Conservation (phyloP, 1,284 basidiomycete species). For the Cerrena zonata region DNA sequence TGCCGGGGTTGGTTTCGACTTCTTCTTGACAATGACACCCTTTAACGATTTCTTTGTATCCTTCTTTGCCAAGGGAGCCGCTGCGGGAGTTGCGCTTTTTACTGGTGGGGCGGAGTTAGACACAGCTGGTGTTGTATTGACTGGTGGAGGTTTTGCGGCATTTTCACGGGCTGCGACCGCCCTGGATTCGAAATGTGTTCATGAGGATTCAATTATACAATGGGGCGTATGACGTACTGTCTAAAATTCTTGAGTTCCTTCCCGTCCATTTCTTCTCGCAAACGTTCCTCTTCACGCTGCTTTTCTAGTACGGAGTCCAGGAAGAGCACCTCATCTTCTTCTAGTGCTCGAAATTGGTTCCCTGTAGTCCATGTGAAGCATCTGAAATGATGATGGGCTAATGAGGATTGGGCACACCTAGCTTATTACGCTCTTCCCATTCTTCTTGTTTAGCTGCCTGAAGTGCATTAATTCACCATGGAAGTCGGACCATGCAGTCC, state of each 20-base stretch:
- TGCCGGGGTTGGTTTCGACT: slow-evolving; percentile 37
- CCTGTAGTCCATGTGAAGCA: slow-evolving; percentile 36
- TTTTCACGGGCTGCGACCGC: slow-evolving; percentile 69
- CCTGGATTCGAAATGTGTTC: slow-evolving; percentile 31
- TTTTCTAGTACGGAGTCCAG: slow-evolving; percentile 76
- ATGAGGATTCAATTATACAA: not conserved
- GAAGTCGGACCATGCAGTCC: slow-evolving; percentile 9
- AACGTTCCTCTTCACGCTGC: slow-evolving; percentile 68
- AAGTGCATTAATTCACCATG: slow-evolving; percentile 16
- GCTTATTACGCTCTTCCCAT: slow-evolving; percentile 89
- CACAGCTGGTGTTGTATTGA: slow-evolving; percentile 22
- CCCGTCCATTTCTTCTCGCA: slow-evolving; percentile 70
- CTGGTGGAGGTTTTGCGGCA: slow-evolving; percentile 39
- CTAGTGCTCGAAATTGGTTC: slow-evolving; percentile 86
- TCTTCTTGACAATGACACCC: slow-evolving; percentile 76
- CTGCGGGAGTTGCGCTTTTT: slow-evolving; percentile 21
- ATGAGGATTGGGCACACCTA: slow-evolving; percentile 43
- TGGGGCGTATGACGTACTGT: slow-evolving; percentile 45
- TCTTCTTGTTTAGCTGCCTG: slow-evolving; percentile 86
- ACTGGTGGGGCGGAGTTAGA: slow-evolving; percentile 18
- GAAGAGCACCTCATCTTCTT: slow-evolving; percentile 87
- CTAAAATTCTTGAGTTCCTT: slow-evolving; percentile 76
- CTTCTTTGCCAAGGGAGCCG: slow-evolving; percentile 35
- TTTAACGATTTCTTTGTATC: slow-evolving; percentile 60
- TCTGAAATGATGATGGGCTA: not conserved